Evolutionary conservation across 1,139 yeast genomes (phyloP), one percentile per base, ranked within the genome.

Genomic region (Geotrichum restrictum): DNA sequence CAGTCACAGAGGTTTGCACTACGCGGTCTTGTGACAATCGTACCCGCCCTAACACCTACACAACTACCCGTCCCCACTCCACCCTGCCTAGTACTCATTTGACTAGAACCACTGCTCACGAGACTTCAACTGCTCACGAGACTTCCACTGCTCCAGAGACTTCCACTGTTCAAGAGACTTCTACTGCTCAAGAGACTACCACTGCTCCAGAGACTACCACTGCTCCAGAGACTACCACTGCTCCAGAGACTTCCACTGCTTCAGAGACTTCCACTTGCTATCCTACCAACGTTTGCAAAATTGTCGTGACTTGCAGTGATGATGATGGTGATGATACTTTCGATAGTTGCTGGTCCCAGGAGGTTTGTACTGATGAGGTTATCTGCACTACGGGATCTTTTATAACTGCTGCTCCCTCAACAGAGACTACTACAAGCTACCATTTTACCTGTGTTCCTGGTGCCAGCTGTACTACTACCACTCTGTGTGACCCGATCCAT

Each of bases 351-450:
- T 54, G 64, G 22, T 56, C 55, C 16, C 63, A 73, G 40, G 64
- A 66, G 37, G 62, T 62, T 3, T 48, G 51, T 48, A 22, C 4
- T 36, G 64, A 74, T 48, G 76, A 74, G 57, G 62, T 68, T 52
- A 69, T 70, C 39, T 69, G 72, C 54, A 60, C 61, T n/a, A 73
- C 73, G 56, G 64, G 47, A 3, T 10, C 34, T 7, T n/a, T 47
- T 2, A 13, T 47, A 21, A 8, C 19, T 14, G 3, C 22, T 11
- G 18, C 42, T 6, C 16, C 32, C 3, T 1, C 27, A 14, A 14
- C 8, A 11, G 5, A 5, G 10, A 40, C 44, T 13, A 48, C 45
- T 32, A 36, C 45, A 4, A 39, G 37, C 14, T 48, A 48, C 22
- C n/a, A 24, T 21, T 14, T 6, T n/a, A 19, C 42, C 4, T 48